Conservation (phyloP, 495 filamentous ascomycete species). For the Penicillium coprophilum region DNA sequence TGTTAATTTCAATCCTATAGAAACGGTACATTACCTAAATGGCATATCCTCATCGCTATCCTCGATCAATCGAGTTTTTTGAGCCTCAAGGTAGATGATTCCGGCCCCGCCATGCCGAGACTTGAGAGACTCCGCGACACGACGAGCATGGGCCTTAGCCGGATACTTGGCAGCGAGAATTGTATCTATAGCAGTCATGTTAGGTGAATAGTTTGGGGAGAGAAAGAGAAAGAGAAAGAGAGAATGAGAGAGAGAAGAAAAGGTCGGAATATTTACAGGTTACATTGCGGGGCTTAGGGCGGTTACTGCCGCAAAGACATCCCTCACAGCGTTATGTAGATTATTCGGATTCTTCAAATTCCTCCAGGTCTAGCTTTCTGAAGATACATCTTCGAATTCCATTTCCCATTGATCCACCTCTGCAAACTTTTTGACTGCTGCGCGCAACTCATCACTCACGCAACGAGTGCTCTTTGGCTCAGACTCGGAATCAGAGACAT, state of each 20-base stretch:
- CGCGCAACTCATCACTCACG: constrained; percentile 40
- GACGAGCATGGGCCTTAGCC: constrained; percentile 83
- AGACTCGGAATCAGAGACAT: constrained; percentile 31
- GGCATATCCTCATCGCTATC: constrained; percentile 78
- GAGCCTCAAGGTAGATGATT: constrained; percentile 80
- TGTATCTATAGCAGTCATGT: constrained; percentile 41
- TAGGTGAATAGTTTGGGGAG: background rate
- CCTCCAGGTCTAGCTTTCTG: constrained; percentile 22
- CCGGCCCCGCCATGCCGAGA: constrained; percentile 33
- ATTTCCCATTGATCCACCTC: constrained; percentile 71
- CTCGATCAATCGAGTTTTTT: constrained; percentile 72
- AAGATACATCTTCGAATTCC: constrained; percentile 65
- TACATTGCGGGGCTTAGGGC: constrained; percentile 21
- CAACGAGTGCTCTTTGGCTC: constrained; percentile 17
- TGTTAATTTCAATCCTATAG: background rate
- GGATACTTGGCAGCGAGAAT: constrained; percentile 80
- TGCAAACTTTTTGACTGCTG: constrained; percentile 56
- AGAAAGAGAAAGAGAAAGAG: background rate
- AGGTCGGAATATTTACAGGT: background rate
- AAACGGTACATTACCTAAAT: constrained; percentile 61
- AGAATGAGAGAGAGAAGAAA: background rate
- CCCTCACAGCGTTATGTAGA: background rate
- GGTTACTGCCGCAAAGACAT: constrained; percentile 5
- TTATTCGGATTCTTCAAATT: constrained; percentile 2
- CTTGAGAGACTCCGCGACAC: constrained; percentile 73